phyloP scores from a whole-genome alignment of 495 filamentous ascomycete species.

The Glarea lozoyensis region DNA sequence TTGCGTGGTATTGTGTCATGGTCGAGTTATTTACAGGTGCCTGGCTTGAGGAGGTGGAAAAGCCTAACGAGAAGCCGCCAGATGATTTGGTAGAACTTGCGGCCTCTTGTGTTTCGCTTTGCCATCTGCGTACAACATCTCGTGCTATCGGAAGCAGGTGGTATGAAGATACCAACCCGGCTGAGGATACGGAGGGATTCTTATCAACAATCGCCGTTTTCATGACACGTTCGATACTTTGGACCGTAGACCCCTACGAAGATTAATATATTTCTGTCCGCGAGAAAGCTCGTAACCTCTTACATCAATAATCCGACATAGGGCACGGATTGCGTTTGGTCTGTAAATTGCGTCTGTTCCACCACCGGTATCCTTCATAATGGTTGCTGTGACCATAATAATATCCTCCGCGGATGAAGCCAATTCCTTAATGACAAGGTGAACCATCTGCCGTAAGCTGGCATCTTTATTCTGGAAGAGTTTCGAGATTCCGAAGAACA shows the following conservation, averaged over 20 bases:
- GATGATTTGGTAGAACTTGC: slow-evolving; percentile 83
- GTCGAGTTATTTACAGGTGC: slow-evolving; percentile 71
- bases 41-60: slow-evolving; percentile 63
- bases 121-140: slow-evolving; percentile 95
- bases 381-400: slow-evolving; percentile 98
- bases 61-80: slow-evolving; percentile 80
- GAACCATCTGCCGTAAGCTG: slow-evolving; percentile 97
- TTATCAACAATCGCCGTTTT: slow-evolving; percentile 99
- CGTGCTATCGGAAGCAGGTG: slow-evolving; percentile 93
- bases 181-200: slow-evolving; percentile 94
- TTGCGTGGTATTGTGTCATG: slow-evolving; percentile 98
- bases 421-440: slow-evolving; percentile 94
- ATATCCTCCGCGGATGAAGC: slow-evolving; percentile 95
- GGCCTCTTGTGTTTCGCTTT: slow-evolving; percentile 97
- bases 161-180: slow-evolving; percentile 94
- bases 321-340: slow-evolving; percentile 91
- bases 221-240: slow-evolving; percentile 95
- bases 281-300: slow-evolving; percentile 17
- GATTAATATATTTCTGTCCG: slow-evolving; percentile 19
- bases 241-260: slow-evolving; percentile 80
- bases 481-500: slow-evolving; percentile 99
- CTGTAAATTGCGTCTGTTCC: slow-evolving; percentile 92
- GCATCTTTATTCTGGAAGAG: slow-evolving; percentile 99
- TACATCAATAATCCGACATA: slow-evolving; percentile 97
- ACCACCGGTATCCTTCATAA: slow-evolving; percentile 98